phyloP scores from a whole-genome alignment of 1,139 yeast genomes.

The Suhomyces panamericanus region DNA sequence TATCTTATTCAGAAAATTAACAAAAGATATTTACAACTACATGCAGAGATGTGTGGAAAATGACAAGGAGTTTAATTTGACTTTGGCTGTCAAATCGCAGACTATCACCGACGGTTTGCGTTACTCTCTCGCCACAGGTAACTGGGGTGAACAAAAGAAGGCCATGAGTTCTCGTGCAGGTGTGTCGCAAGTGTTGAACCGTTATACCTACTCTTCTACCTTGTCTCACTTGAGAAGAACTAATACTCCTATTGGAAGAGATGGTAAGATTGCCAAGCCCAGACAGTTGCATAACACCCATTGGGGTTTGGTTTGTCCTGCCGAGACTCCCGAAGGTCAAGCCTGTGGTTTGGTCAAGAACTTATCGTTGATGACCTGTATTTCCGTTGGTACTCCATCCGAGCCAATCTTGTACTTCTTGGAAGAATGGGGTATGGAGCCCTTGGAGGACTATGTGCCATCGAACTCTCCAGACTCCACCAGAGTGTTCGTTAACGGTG shows the following conservation, averaged over 20 bases:
- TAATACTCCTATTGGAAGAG: slow-evolving; percentile 98
- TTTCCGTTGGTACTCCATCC: slow-evolving; percentile 96
- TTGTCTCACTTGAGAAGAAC: slow-evolving; percentile 98
- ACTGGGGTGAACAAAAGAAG: slow-evolving; percentile 99
- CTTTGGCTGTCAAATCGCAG: slow-evolving; percentile 94
- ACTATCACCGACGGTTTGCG: slow-evolving; percentile 97
- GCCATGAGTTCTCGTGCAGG: slow-evolving; percentile 99
- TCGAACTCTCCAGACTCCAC: slow-evolving; percentile 90
- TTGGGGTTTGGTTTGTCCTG: slow-evolving; percentile 99
- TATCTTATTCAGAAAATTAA: slow-evolving; percentile 86
- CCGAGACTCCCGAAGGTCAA: slow-evolving; percentile 99
- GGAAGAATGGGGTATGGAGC: slow-evolving; percentile 99
- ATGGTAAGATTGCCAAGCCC: slow-evolving; percentile 97
- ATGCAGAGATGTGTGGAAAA: slow-evolving; percentile 99
- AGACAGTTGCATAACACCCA: slow-evolving; percentile 98
- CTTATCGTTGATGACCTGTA: slow-evolving; percentile 93
- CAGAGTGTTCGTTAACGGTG: slow-evolving; percentile 95
- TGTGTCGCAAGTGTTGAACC: slow-evolving; percentile 96
- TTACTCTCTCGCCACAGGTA: slow-evolving; percentile 97
- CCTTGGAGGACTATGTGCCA: slow-evolving; percentile 93
- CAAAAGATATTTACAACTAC: slow-evolving; percentile 92
- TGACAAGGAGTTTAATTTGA: slow-evolving; percentile 93
- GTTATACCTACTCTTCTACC: slow-evolving; percentile 97
- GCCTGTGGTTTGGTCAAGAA: slow-evolving; percentile 99
- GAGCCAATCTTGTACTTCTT: slow-evolving; percentile 90